These are phyloP conservation scores for Bipolaris cookei DNA, from an alignment of 2,329 filamentous ascomycete species.

Conservation along the genomic window DNA sequence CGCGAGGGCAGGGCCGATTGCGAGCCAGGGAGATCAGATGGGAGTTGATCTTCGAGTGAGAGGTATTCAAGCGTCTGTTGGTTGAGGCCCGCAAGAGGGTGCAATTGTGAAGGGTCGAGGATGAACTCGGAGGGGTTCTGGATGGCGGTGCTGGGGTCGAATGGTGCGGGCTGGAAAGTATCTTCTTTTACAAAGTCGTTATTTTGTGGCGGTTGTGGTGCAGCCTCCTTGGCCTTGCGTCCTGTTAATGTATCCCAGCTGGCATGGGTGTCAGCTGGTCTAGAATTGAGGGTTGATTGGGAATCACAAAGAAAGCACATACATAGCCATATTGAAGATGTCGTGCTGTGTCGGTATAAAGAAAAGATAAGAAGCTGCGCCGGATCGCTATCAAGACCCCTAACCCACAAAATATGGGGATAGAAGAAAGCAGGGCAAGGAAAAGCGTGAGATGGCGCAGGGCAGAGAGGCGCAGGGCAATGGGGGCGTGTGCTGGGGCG, in stretches of 20 bases:
- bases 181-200: slow-evolving; percentile 47
- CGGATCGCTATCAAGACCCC: slow-evolving; percentile 24
- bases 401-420: slow-evolving; percentile 27
- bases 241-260: slow-evolving; percentile 65
- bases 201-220: slow-evolving; percentile 47
- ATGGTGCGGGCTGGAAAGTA: slow-evolving; percentile 63
- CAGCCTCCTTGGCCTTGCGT: slow-evolving; percentile 60
- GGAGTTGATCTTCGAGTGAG: slow-evolving; percentile 86
- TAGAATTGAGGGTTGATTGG: neutral
- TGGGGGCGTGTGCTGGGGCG: slow-evolving; percentile 28
- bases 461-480: slow-evolving; percentile 37
- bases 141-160: slow-evolving; percentile 71
- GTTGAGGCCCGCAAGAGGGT: slow-evolving; percentile 92
- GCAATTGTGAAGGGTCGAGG: slow-evolving; percentile 85
- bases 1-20: slow-evolving; percentile 90
- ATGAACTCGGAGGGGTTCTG: slow-evolving; percentile 90
- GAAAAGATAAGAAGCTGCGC: slow-evolving; percentile 26
- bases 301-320: slow-evolving; percentile 14
- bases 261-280: slow-evolving; percentile 6
- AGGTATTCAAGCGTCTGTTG: slow-evolving; percentile 94
- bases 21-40: slow-evolving; percentile 83
- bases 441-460: slow-evolving; percentile 18
- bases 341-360: slow-evolving; percentile 20
- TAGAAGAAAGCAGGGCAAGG: slow-evolving; percentile 13
- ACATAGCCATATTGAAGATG: slow-evolving; percentile 47